phyloP scores from a whole-genome alignment of 2,329 filamentous ascomycete species.

The Trematosphaeria pertusa region DNA sequence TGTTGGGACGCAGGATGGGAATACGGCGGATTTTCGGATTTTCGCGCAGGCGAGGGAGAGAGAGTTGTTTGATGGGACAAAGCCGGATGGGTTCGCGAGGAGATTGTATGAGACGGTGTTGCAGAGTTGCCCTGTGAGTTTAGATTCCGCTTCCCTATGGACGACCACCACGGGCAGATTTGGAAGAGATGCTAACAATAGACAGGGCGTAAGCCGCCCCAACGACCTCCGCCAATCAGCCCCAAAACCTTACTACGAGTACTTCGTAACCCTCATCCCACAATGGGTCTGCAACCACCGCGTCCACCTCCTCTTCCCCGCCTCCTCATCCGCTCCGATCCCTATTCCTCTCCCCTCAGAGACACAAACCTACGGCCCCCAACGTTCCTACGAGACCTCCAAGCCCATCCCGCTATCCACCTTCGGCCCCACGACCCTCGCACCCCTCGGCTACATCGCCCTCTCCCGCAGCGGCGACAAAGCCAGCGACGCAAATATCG shows the following conservation, averaged over 20 bases:
- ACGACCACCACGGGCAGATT: too few relatives aligned
- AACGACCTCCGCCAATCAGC: conserved; percentile 23
- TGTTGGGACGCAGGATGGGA: conserved; percentile 28
- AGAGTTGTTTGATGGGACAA: conserved; percentile 18
- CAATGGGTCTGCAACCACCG: conserved; percentile 20
- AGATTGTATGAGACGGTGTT: conserved; percentile 23
- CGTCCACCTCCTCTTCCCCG: conserved; percentile 20
- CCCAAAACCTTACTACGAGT: conserved; percentile 27
- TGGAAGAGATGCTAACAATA: not conserved
- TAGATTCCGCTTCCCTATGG: too few relatives aligned
- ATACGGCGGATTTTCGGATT: conserved; percentile 40
- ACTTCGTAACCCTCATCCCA: conserved; percentile 24
- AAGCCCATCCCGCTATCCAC: conserved; percentile 25
- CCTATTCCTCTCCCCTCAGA: conserved; percentile 15
- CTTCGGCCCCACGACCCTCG: conserved; percentile 40
- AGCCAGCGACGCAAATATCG: conserved; percentile 19
- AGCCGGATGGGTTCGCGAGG: conserved; percentile 21
- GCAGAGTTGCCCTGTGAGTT: conserved; percentile 22
- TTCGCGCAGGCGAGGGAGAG: conserved; percentile 18
- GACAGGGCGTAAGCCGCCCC: conserved; percentile 18
- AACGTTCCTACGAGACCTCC: conserved; percentile 32
- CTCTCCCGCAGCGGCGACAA: conserved; percentile 26
- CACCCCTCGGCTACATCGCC: conserved; percentile 43
- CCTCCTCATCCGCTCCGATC: not conserved
- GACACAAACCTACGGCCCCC: conserved; percentile 14